Conservation (phyloP, 2,329 filamentous ascomycete species). For the Drechslerella dactyloides region DNA sequence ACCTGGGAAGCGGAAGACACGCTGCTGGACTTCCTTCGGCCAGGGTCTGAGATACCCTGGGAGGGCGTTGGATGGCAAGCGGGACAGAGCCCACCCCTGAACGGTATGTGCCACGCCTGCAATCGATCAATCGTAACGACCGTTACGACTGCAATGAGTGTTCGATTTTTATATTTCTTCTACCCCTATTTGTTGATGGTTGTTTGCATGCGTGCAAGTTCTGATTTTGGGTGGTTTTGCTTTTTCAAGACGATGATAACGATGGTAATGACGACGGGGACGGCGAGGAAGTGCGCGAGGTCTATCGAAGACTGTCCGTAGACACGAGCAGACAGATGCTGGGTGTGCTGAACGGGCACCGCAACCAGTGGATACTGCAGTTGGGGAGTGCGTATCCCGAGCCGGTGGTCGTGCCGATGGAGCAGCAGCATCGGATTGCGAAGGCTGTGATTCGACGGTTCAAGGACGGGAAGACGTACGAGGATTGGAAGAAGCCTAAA, state of each 20-base stretch:
- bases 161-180: no score
- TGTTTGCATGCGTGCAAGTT: no score
- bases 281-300: not conserved
- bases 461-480: not conserved
- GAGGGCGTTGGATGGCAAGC: not conserved
- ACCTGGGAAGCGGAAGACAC: not conserved
- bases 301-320: not conserved
- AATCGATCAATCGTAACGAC: not conserved
- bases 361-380: not conserved
- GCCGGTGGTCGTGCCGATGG: not conserved
- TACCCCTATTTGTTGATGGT: no score
- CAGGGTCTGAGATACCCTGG: not conserved
- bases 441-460: not conserved
- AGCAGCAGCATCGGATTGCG: not conserved
- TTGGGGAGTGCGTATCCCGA: not conserved
- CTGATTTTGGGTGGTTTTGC: not conserved
- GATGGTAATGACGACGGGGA: not conserved
- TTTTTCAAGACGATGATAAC: slow-evolving; percentile 1
- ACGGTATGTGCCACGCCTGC: no score
- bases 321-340: not conserved
- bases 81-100: not conserved
- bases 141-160: not conserved
- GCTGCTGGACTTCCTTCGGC: not conserved
- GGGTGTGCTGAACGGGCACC: not conserved
- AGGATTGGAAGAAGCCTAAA: not conserved